Evolutionary conservation across 2,329 filamentous ascomycete species (phyloP).

Genomic region (Phyllosticta ampelicida): DNA sequence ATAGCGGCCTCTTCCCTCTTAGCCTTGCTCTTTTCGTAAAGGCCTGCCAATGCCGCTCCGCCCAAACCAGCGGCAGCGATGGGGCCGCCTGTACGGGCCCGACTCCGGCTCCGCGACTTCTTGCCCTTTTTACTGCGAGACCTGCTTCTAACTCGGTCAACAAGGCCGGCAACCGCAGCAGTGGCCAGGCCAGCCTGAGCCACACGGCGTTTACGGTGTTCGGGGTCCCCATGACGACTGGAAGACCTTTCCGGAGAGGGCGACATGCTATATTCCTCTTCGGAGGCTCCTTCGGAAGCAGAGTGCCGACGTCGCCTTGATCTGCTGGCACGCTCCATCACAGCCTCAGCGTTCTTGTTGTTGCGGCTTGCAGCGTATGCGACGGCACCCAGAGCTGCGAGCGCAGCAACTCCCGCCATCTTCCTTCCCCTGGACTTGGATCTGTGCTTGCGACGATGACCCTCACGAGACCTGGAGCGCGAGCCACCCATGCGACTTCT

Average conservation of each 20-base stretch:
- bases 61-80: slow-evolving; percentile 51
- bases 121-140: slow-evolving; percentile 43
- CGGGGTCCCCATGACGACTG: slow-evolving; percentile 31
- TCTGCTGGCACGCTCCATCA: slow-evolving; percentile 38
- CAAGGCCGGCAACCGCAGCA: slow-evolving; percentile 51
- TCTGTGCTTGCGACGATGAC: slow-evolving; percentile 18
- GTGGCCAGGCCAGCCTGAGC: slow-evolving; percentile 52
- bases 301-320: slow-evolving; percentile 34
- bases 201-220: slow-evolving; percentile 48
- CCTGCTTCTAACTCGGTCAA: slow-evolving; percentile 46
- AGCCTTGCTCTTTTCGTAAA: slow-evolving; percentile 53
- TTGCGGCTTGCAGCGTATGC: slow-evolving; percentile 42
- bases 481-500: slow-evolving; percentile 23
- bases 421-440: slow-evolving; percentile 36
- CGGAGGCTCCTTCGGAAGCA: slow-evolving; percentile 14
- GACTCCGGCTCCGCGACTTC: slow-evolving; percentile 43
- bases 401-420: slow-evolving; percentile 47
- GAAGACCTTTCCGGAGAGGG: slow-evolving; percentile 24
- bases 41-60: slow-evolving; percentile 48
- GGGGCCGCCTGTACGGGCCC: slow-evolving; percentile 46
- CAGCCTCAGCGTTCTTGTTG: slow-evolving; percentile 36
- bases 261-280: slow-evolving; percentile 25
- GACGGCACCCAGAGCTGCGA: slow-evolving; percentile 50
- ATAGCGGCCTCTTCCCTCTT: slow-evolving; percentile 42
- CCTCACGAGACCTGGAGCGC: neutral